Conservation (phyloP, 495 filamentous ascomycete species). For the Wilcoxina mikolae region DNA sequence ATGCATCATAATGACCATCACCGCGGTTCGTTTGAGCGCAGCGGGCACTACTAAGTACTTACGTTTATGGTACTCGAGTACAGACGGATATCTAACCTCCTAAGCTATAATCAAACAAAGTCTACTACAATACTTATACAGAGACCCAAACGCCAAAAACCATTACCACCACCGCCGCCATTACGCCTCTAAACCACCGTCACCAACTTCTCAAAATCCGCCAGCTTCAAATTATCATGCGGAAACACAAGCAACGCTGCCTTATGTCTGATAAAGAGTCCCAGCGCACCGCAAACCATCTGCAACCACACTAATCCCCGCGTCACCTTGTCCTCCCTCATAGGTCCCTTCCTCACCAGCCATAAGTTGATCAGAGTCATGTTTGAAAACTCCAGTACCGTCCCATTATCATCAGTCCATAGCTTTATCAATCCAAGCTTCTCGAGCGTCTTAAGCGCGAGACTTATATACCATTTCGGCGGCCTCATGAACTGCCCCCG, state of each 20-base stretch:
- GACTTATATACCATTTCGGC: slow-evolving; percentile 46
- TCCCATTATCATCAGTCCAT: slow-evolving; percentile 43
- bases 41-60: no score
- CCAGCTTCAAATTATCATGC: slow-evolving; percentile 51
- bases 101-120: no score
- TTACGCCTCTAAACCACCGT: no score
- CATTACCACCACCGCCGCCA: not conserved
- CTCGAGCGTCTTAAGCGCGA: slow-evolving; percentile 48
- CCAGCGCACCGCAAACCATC: slow-evolving; percentile 54
- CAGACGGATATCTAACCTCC: no score
- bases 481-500: slow-evolving; percentile 64
- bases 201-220: slow-evolving; percentile 4
- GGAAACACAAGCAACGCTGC: slow-evolving; percentile 73
- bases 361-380: slow-evolving; percentile 88
- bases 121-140: no score
- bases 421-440: slow-evolving; percentile 47
- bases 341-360: slow-evolving; percentile 88
- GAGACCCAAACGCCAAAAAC: not conserved
- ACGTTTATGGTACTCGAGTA: no score
- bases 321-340: slow-evolving; percentile 72
- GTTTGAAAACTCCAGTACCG: slow-evolving; percentile 71
- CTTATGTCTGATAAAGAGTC: slow-evolving; percentile 70
- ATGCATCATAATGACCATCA: no score
- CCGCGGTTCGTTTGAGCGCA: no score
- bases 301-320: slow-evolving; percentile 64